phyloP scores from a whole-genome alignment of 208 protist genomes.

The Borovskyia barvae region DNA sequence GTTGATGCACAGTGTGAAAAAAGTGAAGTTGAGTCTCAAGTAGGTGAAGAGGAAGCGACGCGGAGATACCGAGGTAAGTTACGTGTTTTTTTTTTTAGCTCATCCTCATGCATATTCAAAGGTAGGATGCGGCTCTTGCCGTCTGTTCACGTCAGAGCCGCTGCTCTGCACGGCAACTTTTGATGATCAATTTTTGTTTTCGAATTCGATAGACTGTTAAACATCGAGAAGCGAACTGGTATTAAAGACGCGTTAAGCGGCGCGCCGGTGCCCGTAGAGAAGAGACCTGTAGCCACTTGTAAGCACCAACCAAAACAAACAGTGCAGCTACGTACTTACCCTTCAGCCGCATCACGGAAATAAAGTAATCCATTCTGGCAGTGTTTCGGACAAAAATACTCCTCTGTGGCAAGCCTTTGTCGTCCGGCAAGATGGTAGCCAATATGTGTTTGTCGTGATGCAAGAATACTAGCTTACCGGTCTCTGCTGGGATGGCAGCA shows the following conservation, averaged over 20 bases:
- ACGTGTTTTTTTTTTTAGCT: not conserved
- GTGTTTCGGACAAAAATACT: conserved; percentile 4
- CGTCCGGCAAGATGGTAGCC: conserved; percentile 1
- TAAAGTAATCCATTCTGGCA: not conserved
- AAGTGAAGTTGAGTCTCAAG: not conserved
- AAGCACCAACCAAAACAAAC: conserved; percentile 46
- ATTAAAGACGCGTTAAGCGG: conserved; percentile 19
- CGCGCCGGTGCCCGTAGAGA: conserved; percentile 9
- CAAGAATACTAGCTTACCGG: not conserved
- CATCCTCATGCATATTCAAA: no score
- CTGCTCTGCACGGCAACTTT: not conserved
- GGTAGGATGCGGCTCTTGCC: no score
- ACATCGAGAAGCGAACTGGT: no score
- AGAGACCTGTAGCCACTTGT: conserved; percentile 41
- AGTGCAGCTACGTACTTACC: conserved; percentile 43
- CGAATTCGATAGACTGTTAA: not conserved
- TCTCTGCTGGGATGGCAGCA: conserved; percentile 1
- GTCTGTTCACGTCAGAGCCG: not conserved
- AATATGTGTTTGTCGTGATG: conserved; percentile 4
- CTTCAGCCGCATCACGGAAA: conserved; percentile 25
- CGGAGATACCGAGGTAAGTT: not conserved
- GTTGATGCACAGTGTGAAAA: not conserved
- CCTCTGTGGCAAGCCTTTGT: not conserved
- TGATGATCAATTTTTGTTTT: not conserved
- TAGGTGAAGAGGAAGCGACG: not conserved